A percentile compares a stretch with the other conserved stretches of the same genome.
phyloP scores from a whole-genome alignment of 805 yeast genomes.

The Hanseniaspora meyeri region DNA sequence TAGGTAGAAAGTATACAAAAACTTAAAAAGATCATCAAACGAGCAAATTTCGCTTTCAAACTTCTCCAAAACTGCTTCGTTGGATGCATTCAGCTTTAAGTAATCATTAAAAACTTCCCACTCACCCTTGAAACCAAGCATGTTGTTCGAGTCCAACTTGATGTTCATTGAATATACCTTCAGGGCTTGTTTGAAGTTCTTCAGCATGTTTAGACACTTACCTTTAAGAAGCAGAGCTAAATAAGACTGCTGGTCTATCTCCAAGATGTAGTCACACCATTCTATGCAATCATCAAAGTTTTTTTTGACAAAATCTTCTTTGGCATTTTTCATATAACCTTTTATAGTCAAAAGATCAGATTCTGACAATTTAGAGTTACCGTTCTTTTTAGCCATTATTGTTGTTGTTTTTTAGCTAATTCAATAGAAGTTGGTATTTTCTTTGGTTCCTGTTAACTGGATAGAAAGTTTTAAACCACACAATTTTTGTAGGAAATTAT shows the following conservation, averaged over 20 bases:
- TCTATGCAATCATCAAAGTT: slow-evolving; percentile 55
- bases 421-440: too few species aligned
- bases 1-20: slow-evolving; percentile 32
- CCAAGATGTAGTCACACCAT: slow-evolving; percentile 42
- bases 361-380: not conserved
- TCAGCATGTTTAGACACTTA: slow-evolving; percentile 44
- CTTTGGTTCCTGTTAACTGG: too few species aligned
- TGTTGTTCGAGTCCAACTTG: slow-evolving; percentile 36
- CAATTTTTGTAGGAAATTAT: too few species aligned
- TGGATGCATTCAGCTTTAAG: slow-evolving; percentile 11
- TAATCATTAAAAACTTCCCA: slow-evolving; percentile 30
- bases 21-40: slow-evolving; percentile 38
- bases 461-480: too few species aligned
- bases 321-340: slow-evolving; percentile 37
- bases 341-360: slow-evolving; percentile 24
- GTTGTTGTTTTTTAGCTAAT: not conserved
- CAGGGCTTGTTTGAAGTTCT: slow-evolving; percentile 31
- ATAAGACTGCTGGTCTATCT: slow-evolving; percentile 44
- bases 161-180: slow-evolving; percentile 40
- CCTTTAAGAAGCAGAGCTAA: slow-evolving; percentile 63
- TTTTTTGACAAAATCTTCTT: slow-evolving; percentile 37
- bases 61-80: slow-evolving; percentile 16
- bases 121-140: slow-evolving; percentile 75
- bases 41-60: slow-evolving; percentile 29
- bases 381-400: not conserved